Base-by-base conservation (phyloP, 2,329 filamentous ascomycete genomes). In the Paraphaeosphaeria sporulosa region DNA sequence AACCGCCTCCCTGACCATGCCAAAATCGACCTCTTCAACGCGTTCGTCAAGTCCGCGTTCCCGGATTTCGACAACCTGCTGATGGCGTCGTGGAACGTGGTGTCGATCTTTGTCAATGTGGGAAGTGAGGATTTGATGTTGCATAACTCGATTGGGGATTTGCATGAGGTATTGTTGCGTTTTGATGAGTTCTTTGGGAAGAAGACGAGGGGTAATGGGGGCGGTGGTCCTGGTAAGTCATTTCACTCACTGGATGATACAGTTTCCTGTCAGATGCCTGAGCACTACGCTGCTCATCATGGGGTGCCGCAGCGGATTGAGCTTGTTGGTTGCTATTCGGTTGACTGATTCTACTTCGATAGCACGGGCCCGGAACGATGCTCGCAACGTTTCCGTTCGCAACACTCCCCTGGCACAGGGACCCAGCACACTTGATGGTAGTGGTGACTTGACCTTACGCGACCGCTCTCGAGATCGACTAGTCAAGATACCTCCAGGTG, bases 1-100 rank as follows among this genome's bases (percentile, higher is more conserved):
- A 57, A 65, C 50, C 64, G 60, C 0, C 65, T 76, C n/a, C 59
- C 72, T 3, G 59, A 64, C 9, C 42, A 67, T 5, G 50, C 68
- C 51, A 75, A 76, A 21, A 55, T 71, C 10, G 63, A 68, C 0
- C 51, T 76, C 5, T 76, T 76, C 66, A 64, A 75, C 47, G 65
- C 56, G 2, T 62, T 76, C 9, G 49, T 68, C 30, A 67, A 66
- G 40, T 63, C 66, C 0, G 71, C 72, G 0, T 70, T 76, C 9
- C 72, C 74, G 1, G 67, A 69, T 40, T 73, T 75, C 53, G 69
- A 76, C 44, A 69, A 72, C 38, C 32, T 76, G 48, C 67, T 76
- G 62, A 68, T 66, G 49, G 72, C 73, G 15, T 63, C 68, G 0
- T 75, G 72, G 72, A 76, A 76, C 36, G 68, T 73, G 3, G 65